Evolutionary conservation across 1,284 basidiomycete genomes (phyloP), one percentile per base, ranked within the genome.

Genomic region (Vanrija humicola): DNA sequence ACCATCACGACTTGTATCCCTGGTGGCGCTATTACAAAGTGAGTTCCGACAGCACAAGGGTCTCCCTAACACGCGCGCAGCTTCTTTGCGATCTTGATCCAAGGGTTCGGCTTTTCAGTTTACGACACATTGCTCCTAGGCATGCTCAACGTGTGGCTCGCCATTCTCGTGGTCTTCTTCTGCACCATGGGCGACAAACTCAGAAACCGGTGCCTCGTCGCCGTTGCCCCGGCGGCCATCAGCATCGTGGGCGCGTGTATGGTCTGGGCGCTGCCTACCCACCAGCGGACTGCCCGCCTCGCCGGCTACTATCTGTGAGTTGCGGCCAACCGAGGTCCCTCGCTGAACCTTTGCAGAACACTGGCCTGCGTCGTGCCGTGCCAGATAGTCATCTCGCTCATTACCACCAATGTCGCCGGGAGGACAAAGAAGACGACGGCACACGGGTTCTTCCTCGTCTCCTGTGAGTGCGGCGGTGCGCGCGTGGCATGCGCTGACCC

Each of bases 21-120:
- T 18, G 59, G 42, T n/a, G 63, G 65, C 3, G 64, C 62, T 9
- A 38, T 66, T 21, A 48, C 46, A 7, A 57, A 23, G 21, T 23
- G 21, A 23, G 21, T 23, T 2, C 21, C 21, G 21, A 23, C 21
- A n/a, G n/a, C n/a, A n/a, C n/a, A 5, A 23, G 21, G 2, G 21
- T 23, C 5, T 3, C 5, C 21, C 21, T 23, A 23, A 23, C 21
- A 18, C 21, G 16, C 19, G 5, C 44, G 6, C 43, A 59, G 63
- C 54, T 66, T 64, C 51, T 63, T 55, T 43, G 60, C 61, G 6
- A 54, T 64, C 38, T 46, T 64, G n/a, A 57, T 66, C 21, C 29
- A 50, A 8, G 59, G 59, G 15, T 55, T 66, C 7, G 65, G 65
- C 4, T 59, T 55, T 39, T 19, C 50, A 1, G n/a, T 54, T 1